Evolutionary conservation across 2,329 filamentous ascomycete species (phyloP), one percentile per base, ranked within the genome.

Genomic region (Drechslera avenae): DNA sequence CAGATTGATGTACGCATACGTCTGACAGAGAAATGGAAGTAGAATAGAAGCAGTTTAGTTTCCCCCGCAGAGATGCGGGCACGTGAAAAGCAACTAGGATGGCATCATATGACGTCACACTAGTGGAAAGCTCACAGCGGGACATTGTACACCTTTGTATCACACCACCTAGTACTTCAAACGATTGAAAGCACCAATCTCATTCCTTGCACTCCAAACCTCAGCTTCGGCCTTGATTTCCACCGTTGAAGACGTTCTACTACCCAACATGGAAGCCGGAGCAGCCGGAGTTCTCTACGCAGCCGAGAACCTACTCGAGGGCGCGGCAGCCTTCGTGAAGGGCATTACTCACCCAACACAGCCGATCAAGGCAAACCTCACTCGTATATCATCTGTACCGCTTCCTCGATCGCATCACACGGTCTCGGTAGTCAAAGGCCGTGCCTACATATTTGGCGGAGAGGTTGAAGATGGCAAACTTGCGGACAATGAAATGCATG

Each of bases 361-460:
- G 36, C 80, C 81, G 9, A 71, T 84, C 44, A 80, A 78, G 52
- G 79, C 79, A 6, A 76, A 76, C 1, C 75, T 83, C 36, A 75
- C 72, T 8, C 79, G 78, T 44, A 75, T 85, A 43, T 75, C 63
- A 52, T 62, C 75, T 57, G 58, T 75, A 52, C 51, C 70, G 49
- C 73, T 85, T 9, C 73, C 76, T 5, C 76, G 81, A 46, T 76
- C 77, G 7, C 68, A 78, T 36, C 82, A 85, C 65, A 80, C 79
- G 2, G 60, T 84, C 39, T 81, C 79, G 3, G 69, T 82, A 37
- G 73, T 85, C 55, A 78, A 78, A 51, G 76, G 79, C 44, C 78
- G 79, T 55, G 81, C 81, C 23, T 83, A 83, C 62, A 78, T 84
- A 45, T 83, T 83, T 54, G 81, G 82, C 5, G 82, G 82, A 44